Conservation (phyloP, 352 stramenopile genomes). For the Plasmopara muralis region DNA sequence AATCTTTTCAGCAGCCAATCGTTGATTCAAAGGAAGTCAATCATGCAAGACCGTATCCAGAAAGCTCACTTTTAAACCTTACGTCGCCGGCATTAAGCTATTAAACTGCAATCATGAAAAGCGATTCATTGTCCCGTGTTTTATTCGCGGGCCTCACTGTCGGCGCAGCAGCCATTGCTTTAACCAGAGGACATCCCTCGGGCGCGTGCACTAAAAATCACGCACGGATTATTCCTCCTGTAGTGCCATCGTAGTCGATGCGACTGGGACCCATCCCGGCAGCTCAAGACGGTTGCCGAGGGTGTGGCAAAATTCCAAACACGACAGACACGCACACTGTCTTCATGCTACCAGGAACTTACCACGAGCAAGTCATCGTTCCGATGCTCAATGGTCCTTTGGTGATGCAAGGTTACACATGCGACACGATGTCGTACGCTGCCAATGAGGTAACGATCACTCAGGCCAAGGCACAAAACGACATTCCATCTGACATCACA, state of each 20-base stretch:
- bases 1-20: too few species aligned
- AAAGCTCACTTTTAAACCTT: too few species aligned
- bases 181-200: too few species aligned
- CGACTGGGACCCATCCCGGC: slow-evolving; percentile 4
- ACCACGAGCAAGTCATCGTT: slow-evolving; percentile 5
- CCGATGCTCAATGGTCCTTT: neutral
- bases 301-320: slow-evolving; percentile 8
- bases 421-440: slow-evolving; percentile 2
- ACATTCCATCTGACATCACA: neutral
- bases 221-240: slow-evolving; percentile 1
- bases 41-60: too few species aligned
- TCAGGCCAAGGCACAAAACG: slow-evolving; percentile 3
- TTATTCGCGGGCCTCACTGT: too few species aligned
- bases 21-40: too few species aligned
- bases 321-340: slow-evolving; percentile 5
- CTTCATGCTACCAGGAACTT: slow-evolving; percentile 7
- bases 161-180: too few species aligned
- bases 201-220: neutral
- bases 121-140: too few species aligned
- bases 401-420: slow-evolving; percentile 4
- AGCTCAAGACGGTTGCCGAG: slow-evolving; percentile 10
- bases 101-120: too few species aligned
- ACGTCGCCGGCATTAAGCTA: too few species aligned
- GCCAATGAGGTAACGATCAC: slow-evolving; percentile 7
- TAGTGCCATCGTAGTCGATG: slow-evolving; percentile 11